Percentiles rank a stretch among this genome's conserved stretches.
These are phyloP conservation scores for Apocynum venetum DNA, from an alignment of 257 asterid species.

Conservation along the genomic window DNA sequence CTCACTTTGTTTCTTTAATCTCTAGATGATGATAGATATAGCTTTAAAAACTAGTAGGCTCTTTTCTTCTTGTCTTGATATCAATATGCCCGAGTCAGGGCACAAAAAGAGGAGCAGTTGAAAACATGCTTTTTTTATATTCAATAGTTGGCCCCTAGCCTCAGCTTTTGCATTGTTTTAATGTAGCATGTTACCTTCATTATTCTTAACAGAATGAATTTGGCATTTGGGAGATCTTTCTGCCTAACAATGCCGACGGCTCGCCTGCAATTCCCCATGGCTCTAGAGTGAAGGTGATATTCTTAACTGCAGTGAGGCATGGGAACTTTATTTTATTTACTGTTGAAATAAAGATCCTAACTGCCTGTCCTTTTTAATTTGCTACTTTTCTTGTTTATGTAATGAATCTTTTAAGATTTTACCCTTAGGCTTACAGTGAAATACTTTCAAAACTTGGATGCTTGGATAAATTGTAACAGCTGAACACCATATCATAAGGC, in stretches of 20 bases:
- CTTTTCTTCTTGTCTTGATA: background rate
- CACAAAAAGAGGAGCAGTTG: background rate
- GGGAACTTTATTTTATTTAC: background rate
- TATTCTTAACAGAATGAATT: conserved; percentile 72
- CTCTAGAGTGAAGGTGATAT: conserved; percentile 83
- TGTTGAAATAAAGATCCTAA: background rate
- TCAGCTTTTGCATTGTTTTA: background rate
- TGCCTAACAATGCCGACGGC: conserved; percentile 92
- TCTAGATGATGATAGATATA: background rate
- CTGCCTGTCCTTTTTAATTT: background rate
- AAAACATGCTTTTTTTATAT: background rate
- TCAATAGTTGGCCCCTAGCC: background rate
- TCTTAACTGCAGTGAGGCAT: conserved; percentile 3
- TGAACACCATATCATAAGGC: background rate
- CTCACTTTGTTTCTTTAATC: background rate
- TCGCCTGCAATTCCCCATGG: conserved; percentile 97
- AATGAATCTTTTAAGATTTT: background rate
- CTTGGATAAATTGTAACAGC: background rate
- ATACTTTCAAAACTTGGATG: background rate
- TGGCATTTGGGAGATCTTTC: conserved; percentile 96
- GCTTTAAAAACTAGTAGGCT: background rate
- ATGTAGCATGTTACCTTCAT: conserved; percentile 15
- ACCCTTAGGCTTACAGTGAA: background rate
- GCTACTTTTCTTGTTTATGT: background rate
- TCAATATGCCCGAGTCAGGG: background rate